These are phyloP conservation scores for Macrolepiota dolichaula DNA, from an alignment of 768 basidiomycete genomes.

Conservation along the genomic window DNA sequence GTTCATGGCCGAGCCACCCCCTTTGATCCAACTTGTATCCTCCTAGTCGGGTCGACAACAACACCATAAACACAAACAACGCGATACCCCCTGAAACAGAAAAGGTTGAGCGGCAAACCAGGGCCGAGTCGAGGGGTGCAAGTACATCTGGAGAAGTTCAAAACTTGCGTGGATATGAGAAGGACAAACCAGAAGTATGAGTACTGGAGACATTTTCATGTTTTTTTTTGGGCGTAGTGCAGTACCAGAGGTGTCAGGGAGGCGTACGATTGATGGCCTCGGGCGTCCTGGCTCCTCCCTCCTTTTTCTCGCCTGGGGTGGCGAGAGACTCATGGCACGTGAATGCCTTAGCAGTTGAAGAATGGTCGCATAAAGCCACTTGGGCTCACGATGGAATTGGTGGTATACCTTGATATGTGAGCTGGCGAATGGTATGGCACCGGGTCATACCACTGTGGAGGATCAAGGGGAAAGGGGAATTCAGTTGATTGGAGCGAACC, in stretches of 20 bases:
- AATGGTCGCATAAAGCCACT: slow-evolving; percentile 59
- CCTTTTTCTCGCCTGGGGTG: not conserved
- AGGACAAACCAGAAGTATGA: too few relatives aligned
- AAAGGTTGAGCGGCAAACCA: too few relatives aligned
- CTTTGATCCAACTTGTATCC: too few relatives aligned
- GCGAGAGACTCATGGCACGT: not conserved
- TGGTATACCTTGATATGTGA: slow-evolving; percentile 61
- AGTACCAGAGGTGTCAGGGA: slow-evolving; percentile 61
- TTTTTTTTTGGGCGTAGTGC: too few relatives aligned
- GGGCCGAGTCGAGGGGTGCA: too few relatives aligned
- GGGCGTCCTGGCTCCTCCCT: slow-evolving; percentile 45
- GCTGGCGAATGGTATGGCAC: slow-evolving; percentile 18
- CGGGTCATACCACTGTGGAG: slow-evolving; percentile 14
- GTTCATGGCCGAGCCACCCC: too few relatives aligned
- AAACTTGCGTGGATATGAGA: too few relatives aligned
- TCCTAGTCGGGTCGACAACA: too few relatives aligned
- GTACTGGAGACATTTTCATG: too few relatives aligned
- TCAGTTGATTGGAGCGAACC: slow-evolving; percentile 92
- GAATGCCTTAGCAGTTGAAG: not conserved
- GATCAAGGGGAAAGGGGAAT: slow-evolving; percentile 23
- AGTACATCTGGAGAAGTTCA: too few relatives aligned
- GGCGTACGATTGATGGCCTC: slow-evolving; percentile 77
- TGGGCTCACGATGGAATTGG: slow-evolving; percentile 47
- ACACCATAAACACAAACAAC: too few relatives aligned
- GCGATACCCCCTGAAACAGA: too few relatives aligned